Evolutionary conservation across 106 monocot genomes (phyloP), one percentile per base, ranked within the genome.

Genomic region (Posidonia australis): DNA sequence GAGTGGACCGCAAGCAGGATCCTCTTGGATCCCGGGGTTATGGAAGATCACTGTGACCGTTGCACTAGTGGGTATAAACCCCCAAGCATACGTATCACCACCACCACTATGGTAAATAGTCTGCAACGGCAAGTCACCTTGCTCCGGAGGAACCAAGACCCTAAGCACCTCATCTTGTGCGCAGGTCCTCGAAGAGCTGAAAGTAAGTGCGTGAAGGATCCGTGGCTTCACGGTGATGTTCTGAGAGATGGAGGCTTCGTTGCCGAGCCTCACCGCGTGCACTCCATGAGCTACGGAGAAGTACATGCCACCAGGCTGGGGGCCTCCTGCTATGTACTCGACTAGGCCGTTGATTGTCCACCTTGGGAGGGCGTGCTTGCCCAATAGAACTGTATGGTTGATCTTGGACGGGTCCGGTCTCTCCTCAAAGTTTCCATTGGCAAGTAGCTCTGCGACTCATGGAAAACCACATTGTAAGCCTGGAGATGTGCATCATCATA

Each of bases 221-320:
- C 87, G 84, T 0, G 77, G 70, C 13, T 84, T 86, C 20, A 90
- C 84, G n/a, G 70, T 63, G 21, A 90, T 65, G 62, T 70, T 84
- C 75, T 96, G 96, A 20, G 90, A 84, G 46, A 87, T 79, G 13
- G 82, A 76, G 7, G 86, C 89, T 28, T 84, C 87, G 44, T 82
- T 85, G 52, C 96, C 96, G 12, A 96, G 80, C 16, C 96, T 74
- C 13, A 90, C 77, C 9, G 87, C 90, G 44, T 96, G 87, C 46
- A 70, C 67, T 12, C 96, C 96, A 51, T 87, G 90, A 1, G 86
- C 72, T 57, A 96, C 96, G 0, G 79, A 57, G 67, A 90, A 84
- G 84, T 73, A 87, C 90, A 90, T 87, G 42, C 96, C 96, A 0
- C 87, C 87, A 1, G 96, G 83, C 76, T 90, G 90, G 5, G 90